A percentile compares a stretch with the other conserved stretches of the same genome.
These are phyloP conservation scores for Arabidopsis suecica DNA, from an alignment of 345 rosid genomes.

Conservation along the genomic window DNA sequence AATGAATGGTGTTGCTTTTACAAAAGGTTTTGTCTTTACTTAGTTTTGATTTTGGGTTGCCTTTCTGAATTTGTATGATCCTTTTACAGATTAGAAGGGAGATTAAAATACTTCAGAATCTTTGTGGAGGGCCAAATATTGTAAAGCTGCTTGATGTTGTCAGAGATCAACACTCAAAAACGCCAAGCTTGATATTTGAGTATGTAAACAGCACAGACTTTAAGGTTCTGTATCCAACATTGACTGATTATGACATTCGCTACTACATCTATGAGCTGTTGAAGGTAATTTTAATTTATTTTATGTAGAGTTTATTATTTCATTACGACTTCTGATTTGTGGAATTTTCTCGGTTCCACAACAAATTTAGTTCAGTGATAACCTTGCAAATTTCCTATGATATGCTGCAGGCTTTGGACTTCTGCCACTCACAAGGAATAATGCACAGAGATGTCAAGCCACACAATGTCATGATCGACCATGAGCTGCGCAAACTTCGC, in stretches of 20 bases:
- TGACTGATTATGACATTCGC: constrained; percentile 89
- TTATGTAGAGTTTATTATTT: neutral
- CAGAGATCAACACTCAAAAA: constrained; percentile 86
- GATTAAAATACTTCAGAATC: constrained; percentile 87
- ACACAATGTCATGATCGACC: constrained; percentile 92
- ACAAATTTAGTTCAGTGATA: neutral
- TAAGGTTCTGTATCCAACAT: constrained; percentile 80
- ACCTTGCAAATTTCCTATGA: constrained; percentile 21
- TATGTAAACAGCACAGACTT: constrained; percentile 89
- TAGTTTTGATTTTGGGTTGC: constrained; percentile 7
- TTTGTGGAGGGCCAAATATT: constrained; percentile 79
- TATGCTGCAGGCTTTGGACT: constrained; percentile 72
- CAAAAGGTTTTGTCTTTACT: neutral
- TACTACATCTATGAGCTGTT: constrained; percentile 87
- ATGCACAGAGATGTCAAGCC: constrained; percentile 97
- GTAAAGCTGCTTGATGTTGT: constrained; percentile 85
- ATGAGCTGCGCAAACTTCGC: constrained; percentile 86
- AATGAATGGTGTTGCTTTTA: neutral
- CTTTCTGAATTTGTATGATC: constrained; percentile 16
- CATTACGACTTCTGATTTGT: neutral
- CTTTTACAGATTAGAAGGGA: constrained; percentile 75
- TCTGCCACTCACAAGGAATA: constrained; percentile 86
- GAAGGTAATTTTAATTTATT: constrained; percentile 53
- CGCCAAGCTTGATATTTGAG: constrained; percentile 91
- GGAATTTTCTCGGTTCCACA: neutral